Evolutionary conservation across 2,329 filamentous ascomycete species (phyloP).

Genomic region (Penicillium sp.): DNA sequence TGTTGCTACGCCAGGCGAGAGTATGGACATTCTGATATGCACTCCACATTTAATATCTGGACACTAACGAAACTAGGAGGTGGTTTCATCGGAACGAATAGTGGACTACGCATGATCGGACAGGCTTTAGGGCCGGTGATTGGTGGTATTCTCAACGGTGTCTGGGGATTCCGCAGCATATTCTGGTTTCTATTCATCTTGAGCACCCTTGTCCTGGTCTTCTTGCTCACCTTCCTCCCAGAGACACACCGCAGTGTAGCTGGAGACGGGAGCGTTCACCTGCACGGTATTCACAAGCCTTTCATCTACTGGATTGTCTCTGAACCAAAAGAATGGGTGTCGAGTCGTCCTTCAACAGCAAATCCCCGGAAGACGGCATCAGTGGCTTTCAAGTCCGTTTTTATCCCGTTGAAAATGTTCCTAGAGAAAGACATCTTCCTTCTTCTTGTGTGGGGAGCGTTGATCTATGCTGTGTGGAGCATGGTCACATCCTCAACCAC

Average conservation of each 20-base stretch:
- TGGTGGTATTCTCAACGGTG: slow-evolving; percentile 25
- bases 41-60: too few species aligned
- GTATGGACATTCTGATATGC: too few species aligned
- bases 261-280: slow-evolving; percentile 25
- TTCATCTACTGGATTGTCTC: neutral
- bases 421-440: slow-evolving; percentile 29
- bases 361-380: neutral
- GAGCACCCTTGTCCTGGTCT: slow-evolving; percentile 19
- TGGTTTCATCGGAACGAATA: slow-evolving; percentile 26
- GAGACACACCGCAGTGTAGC: slow-evolving; percentile 33
- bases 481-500: slow-evolving; percentile 35
- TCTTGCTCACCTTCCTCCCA: slow-evolving; percentile 22
- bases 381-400: neutral
- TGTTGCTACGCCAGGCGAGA: slow-evolving; percentile 26
- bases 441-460: slow-evolving; percentile 31
- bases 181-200: slow-evolving; percentile 31
- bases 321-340: neutral
- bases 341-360: neutral
- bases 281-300: slow-evolving; percentile 15
- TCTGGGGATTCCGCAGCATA: slow-evolving; percentile 25
- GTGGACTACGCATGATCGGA: slow-evolving; percentile 21
- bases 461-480: slow-evolving; percentile 29
- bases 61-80: too few species aligned
- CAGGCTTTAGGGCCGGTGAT: slow-evolving; percentile 28
- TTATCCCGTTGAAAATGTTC: slow-evolving; percentile 1